phyloP scores from a whole-genome alignment of 176 grass and related monocot species.

The Aegilops tauschii region DNA sequence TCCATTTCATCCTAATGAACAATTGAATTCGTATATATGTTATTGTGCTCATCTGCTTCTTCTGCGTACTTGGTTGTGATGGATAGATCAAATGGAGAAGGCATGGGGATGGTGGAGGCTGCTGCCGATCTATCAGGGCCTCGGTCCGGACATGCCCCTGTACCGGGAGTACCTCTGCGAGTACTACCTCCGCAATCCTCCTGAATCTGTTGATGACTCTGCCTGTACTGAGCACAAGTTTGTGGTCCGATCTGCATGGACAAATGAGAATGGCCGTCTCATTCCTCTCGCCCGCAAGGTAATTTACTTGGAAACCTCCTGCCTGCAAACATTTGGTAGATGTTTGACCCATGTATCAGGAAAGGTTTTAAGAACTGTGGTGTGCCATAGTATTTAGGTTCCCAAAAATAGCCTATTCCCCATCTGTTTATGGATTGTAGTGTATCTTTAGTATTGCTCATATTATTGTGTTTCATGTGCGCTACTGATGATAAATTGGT shows the following conservation, averaged over 20 bases:
- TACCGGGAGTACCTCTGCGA: not conserved
- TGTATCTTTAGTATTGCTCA: no score
- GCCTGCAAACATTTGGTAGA: not conserved
- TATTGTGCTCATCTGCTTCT: not conserved
- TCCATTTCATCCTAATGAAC: not conserved
- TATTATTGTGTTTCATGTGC: no score
- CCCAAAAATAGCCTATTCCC: no score
- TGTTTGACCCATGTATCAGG: no score
- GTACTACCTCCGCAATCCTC: not conserved
- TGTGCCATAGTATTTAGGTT: no score
- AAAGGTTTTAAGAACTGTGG: no score
- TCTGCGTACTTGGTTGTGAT: not conserved
- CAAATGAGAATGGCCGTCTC: not conserved
- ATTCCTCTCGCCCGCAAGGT: not conserved
- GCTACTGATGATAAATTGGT: no score
- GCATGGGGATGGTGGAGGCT: not conserved
- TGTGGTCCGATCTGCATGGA: not conserved
- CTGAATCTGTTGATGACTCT: not conserved
- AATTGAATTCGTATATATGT: not conserved
- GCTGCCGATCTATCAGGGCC: not conserved
- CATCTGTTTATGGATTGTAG: no score
- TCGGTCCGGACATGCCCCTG: not conserved
- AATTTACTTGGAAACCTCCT: not conserved
- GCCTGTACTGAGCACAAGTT: not conserved
- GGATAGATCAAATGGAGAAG: not conserved